Base-by-base conservation (phyloP, 2,329 filamentous ascomycete genomes). In the Monilinia vaccinii-corymbosi region DNA sequence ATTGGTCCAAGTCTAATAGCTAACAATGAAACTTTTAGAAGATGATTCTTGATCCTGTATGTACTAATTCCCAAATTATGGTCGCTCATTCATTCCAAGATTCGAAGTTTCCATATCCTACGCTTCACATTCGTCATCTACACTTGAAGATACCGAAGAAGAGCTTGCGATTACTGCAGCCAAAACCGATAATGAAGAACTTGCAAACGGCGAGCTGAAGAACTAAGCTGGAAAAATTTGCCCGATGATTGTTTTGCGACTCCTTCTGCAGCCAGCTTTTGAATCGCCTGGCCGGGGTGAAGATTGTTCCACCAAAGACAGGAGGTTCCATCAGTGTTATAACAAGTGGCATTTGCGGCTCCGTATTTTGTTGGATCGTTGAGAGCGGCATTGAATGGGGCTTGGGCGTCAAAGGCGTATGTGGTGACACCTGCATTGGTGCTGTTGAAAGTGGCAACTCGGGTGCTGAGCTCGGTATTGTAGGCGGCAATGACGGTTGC, bases 261-360 rank as follows among this genome's bases (percentile, higher is more conserved):
- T 8, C 47, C 63, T 32, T 55, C 44, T 9, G 60, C 62, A 52
- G 62, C 59, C 45, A 60, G 44, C 36, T 61, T 64, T 32, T 65
- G 63, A 40, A 65, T 62, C 18, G 61, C 60, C 47, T 62, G 60
- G 18, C 64, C 64, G 2, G 63, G 63, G 61, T 66, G 64, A 56
- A 63, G 60, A 49, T 63, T 49, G 60, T 67, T 62, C 4, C 28
- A 67, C 65, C 64, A 67, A 23, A 67, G 55, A 61, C 65, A 67
- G 14, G 53, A 58, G 1, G 55, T 60, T 11, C 65, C 65, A 64
- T 67, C 64, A 14, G 48, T 32, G 58, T 67, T 61, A 16, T 46
- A 62, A 50, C 64, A 67, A 14, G 59, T 63, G 11, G 63, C 58
- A 52, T 65, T 46, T 16, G 31, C 49, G 7, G 63, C 63, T n/a